phyloP scores from a whole-genome alignment of 106 monocot species.

The Ottelia alismoides region DNA sequence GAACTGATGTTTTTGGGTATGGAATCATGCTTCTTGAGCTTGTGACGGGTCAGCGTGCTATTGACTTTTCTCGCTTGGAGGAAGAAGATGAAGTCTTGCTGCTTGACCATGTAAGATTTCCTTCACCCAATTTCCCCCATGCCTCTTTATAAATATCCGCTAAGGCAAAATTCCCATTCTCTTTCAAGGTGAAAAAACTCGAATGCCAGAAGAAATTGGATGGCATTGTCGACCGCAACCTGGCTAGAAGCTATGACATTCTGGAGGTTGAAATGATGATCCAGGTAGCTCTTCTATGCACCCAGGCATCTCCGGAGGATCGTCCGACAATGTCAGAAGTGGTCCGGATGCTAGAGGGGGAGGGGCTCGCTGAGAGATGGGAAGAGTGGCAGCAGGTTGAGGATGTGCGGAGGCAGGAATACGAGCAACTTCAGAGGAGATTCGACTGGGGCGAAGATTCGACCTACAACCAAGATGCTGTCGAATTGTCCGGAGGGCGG shows the following conservation, averaged over 20 bases:
- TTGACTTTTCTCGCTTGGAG: conserved; percentile 80
- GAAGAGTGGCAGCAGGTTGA: conserved; percentile 79
- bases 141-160: neutral
- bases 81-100: conserved; percentile 92
- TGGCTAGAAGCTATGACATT: conserved; percentile 33
- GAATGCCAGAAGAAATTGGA: conserved; percentile 63
- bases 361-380: conserved; percentile 62
- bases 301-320: conserved; percentile 47
- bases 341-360: conserved; percentile 70
- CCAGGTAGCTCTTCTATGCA: conserved; percentile 69
- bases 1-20: conserved; percentile 24
- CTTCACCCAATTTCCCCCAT: neutral
- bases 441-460: conserved; percentile 63
- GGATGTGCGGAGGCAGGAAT: conserved; percentile 49
- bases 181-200: conserved; percentile 77
- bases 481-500: conserved; percentile 59
- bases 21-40: conserved; percentile 29
- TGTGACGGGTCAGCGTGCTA: conserved; percentile 62
- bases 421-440: conserved; percentile 49
- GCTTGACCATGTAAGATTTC: conserved; percentile 77
- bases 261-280: conserved; percentile 80
- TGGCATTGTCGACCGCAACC: conserved; percentile 61
- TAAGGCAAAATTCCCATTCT: neutral
- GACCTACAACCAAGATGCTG: conserved; percentile 35
- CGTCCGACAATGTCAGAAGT: conserved; percentile 74